Percentiles rank a stretch among this genome's conserved stretches.
Conservation (phyloP, 805 yeast species). For the Ogataea nonfermentans region DNA sequence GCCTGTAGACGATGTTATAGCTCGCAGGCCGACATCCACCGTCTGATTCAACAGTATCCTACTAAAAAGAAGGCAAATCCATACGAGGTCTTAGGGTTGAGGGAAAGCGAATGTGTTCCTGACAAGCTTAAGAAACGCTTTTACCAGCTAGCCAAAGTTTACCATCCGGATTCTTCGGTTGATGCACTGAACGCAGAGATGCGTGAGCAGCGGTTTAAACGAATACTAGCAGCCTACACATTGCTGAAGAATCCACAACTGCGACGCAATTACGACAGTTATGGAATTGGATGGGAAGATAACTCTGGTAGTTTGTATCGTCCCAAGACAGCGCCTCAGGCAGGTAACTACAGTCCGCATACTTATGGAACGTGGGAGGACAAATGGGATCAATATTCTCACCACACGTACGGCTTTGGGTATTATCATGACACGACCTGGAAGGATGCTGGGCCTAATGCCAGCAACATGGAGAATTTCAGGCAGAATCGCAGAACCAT, state of each 20-base stretch:
- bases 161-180: conserved; percentile 68
- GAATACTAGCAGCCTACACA: conserved; percentile 57
- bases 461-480: conserved; percentile 28
- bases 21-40: conserved; percentile 1
- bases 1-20: conserved; percentile 1
- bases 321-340: conserved; percentile 20
- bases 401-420: conserved; percentile 25
- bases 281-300: conserved; percentile 46
- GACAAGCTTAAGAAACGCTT: conserved; percentile 47
- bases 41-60: conserved; percentile 43
- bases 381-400: conserved; percentile 14
- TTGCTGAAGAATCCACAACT: conserved; percentile 45
- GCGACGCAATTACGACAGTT: conserved; percentile 45
- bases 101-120: conserved; percentile 36
- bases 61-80: conserved; percentile 55
- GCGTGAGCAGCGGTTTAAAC: conserved; percentile 50
- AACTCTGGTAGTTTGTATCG: conserved; percentile 23
- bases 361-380: conserved; percentile 34
- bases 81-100: conserved; percentile 59
- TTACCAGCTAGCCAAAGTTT: conserved; percentile 62
- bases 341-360: conserved; percentile 21
- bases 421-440: conserved; percentile 28
- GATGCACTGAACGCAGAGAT: conserved; percentile 19
- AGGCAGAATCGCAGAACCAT: conserved; percentile 30
- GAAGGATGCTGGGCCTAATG: conserved; percentile 27